Percentiles rank a stretch among this genome's conserved stretches.
Conservation (phyloP, 2,329 filamentous ascomycete species). For the Epichloe bromicola region DNA sequence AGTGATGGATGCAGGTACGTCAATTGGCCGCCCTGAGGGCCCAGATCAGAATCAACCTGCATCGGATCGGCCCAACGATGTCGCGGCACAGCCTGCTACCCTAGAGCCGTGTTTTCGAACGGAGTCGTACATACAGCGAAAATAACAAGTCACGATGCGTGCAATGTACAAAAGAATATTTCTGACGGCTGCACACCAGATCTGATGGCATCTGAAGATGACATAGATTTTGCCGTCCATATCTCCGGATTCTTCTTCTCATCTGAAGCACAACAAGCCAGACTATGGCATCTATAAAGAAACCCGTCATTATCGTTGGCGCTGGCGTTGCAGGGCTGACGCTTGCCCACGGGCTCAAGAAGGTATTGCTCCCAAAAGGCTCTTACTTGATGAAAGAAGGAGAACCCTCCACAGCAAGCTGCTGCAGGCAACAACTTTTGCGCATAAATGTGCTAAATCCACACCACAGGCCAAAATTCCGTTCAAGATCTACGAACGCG, state of each 20-base stretch:
- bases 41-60: not conserved
- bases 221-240: too few relatives aligned
- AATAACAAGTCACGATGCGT: too few relatives aligned
- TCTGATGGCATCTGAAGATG: not conserved
- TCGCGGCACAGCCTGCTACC: slow-evolving; percentile 1
- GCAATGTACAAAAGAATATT: not conserved
- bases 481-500: slow-evolving; percentile 20
- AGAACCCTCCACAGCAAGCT: not conserved
- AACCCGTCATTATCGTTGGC: slow-evolving; percentile 23
- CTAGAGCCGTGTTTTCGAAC: not conserved
- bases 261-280: not conserved
- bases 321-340: slow-evolving; percentile 24
- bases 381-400: not conserved
- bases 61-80: slow-evolving; percentile 4
- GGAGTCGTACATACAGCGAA: too few relatives aligned
- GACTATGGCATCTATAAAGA: slow-evolving; percentile 4
- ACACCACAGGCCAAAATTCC: slow-evolving; percentile 15
- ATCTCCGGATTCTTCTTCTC: too few relatives aligned
- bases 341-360: slow-evolving; percentile 24
- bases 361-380: slow-evolving; percentile 11
- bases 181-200: not conserved
- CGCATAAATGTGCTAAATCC: not conserved
- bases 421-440: too few relatives aligned
- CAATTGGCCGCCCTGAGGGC: not conserved
- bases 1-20: not conserved